phyloP scores from a whole-genome alignment of 768 basidiomycete species.

The Psilocybe azurescens region DNA sequence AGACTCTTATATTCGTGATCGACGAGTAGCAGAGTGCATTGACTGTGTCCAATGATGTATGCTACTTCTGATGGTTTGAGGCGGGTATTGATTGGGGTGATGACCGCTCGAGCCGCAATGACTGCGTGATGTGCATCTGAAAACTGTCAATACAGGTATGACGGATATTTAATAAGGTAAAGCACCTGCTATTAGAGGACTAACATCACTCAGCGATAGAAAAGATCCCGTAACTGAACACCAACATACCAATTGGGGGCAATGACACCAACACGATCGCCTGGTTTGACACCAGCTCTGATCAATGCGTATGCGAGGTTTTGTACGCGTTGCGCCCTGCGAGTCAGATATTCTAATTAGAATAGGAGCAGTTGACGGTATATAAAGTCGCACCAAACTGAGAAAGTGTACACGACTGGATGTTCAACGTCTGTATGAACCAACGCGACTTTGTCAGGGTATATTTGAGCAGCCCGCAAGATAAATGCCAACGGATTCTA shows the following conservation, averaged over 20 bases:
- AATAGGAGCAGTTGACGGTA: not conserved
- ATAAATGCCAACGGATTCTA: constrained; percentile 83
- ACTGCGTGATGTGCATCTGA: constrained; percentile 79
- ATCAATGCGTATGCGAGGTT: constrained; percentile 87
- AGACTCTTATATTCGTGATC: constrained; percentile 76
- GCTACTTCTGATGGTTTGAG: constrained; percentile 77
- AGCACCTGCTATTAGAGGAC: constrained; percentile 78
- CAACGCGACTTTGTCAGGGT: constrained; percentile 81
- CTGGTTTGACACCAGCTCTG: constrained; percentile 71
- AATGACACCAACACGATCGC: constrained; percentile 83
- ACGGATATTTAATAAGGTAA: too few species aligned
- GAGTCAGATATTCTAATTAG: not conserved
- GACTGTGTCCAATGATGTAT: constrained; percentile 84
- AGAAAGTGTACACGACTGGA: constrained; percentile 71
- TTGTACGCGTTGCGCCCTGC: constrained; percentile 83
- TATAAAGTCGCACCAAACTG: constrained; percentile 63
- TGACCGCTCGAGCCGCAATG: constrained; percentile 74
- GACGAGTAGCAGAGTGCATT: constrained; percentile 71
- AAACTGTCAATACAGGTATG: too few species aligned
- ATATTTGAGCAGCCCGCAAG: constrained; percentile 76
- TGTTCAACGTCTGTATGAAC: constrained; percentile 66
- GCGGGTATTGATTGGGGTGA: constrained; percentile 84
- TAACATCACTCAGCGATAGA: constrained; percentile 24
- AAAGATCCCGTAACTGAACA: not conserved
- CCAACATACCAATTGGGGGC: constrained; percentile 80